Evolutionary conservation across 1,139 yeast species (phyloP).

Genomic region (Taiozyma sp.): DNA sequence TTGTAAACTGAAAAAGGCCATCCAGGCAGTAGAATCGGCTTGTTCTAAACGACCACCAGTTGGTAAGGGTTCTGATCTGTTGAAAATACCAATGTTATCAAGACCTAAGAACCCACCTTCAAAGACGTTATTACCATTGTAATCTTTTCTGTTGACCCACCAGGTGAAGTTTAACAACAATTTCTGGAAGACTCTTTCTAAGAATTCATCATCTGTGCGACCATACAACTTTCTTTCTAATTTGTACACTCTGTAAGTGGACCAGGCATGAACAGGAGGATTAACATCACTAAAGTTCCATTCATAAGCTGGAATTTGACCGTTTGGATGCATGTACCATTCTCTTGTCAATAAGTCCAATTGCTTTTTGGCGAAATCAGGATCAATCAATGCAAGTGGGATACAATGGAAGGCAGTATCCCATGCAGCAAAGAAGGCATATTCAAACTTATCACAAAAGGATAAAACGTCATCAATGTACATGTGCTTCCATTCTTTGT

Average conservation of each 20-base stretch:
- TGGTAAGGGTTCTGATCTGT: conserved; percentile 91
- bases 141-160: conserved; percentile 97
- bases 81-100: conserved; percentile 91
- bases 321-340: conserved; percentile 99
- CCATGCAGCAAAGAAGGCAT: conserved; percentile 97
- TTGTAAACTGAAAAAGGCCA: conserved; percentile 90
- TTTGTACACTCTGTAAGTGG: conserved; percentile 85
- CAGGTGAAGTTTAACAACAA: conserved; percentile 86
- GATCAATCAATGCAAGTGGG: conserved; percentile 93
- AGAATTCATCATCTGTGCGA: conserved; percentile 72
- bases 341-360: conserved; percentile 84
- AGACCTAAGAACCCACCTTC: conserved; percentile 95
- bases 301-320: conserved; percentile 97
- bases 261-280: conserved; percentile 99
- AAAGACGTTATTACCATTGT: conserved; percentile 83
- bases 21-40: conserved; percentile 98
- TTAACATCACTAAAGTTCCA: conserved; percentile 96
- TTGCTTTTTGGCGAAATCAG: conserved; percentile 89
- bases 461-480: conserved; percentile 87
- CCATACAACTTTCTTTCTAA: conserved; percentile 87
- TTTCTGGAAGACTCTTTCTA: conserved; percentile 91
- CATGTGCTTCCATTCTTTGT: conserved; percentile 84
- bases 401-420: conserved; percentile 96
- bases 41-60: conserved; percentile 91
- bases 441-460: conserved; percentile 96